These are phyloP conservation scores for Coleophoma eucalyptorum DNA, from an alignment of 2,329 filamentous ascomycete genomes.

Conservation along the genomic window DNA sequence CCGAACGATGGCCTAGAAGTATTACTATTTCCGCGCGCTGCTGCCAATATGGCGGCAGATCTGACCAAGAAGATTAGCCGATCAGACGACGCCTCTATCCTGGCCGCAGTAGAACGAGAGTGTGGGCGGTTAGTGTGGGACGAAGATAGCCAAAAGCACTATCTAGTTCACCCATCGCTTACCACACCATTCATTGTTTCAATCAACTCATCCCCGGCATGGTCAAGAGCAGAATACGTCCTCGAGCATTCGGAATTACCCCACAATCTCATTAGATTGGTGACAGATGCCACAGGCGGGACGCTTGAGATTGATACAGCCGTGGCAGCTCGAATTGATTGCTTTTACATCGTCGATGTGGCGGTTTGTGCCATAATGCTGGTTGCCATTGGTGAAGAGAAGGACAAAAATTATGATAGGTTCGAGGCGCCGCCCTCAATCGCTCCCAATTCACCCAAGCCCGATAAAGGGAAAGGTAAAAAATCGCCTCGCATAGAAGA, in stretches of 20 bases:
- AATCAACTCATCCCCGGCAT: constrained; percentile 53
- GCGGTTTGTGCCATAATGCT: constrained; percentile 57
- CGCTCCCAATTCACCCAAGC: constrained; percentile 15
- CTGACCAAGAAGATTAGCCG: constrained; percentile 30
- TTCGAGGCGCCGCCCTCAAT: constrained; percentile 54
- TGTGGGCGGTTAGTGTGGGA: constrained; percentile 71
- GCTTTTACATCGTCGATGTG: constrained; percentile 60
- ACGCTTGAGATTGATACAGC: constrained; percentile 57
- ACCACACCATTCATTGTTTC: constrained; percentile 60
- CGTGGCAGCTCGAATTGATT: constrained; percentile 54
- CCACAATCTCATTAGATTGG: constrained; percentile 55
- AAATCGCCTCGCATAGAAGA: constrained; percentile 44
- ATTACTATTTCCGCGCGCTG: constrained; percentile 62
- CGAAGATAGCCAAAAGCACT: constrained; percentile 54
- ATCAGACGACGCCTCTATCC: constrained; percentile 54
- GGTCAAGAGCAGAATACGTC: constrained; percentile 59
- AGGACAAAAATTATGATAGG: constrained; percentile 43
- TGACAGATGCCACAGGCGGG: constrained; percentile 57
- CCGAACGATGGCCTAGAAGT: constrained; percentile 64
- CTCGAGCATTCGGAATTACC: constrained; percentile 63
- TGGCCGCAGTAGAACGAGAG: constrained; percentile 63
- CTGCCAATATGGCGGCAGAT: constrained; percentile 59
- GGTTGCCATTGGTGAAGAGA: constrained; percentile 54
- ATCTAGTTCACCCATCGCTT: constrained; percentile 59
- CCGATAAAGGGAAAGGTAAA: constrained; percentile 24